A percentile compares a stretch with the other conserved stretches of the same genome.
phyloP scores from a whole-genome alignment of 495 filamentous ascomycete species.

The Mytilinidion resinicola region DNA sequence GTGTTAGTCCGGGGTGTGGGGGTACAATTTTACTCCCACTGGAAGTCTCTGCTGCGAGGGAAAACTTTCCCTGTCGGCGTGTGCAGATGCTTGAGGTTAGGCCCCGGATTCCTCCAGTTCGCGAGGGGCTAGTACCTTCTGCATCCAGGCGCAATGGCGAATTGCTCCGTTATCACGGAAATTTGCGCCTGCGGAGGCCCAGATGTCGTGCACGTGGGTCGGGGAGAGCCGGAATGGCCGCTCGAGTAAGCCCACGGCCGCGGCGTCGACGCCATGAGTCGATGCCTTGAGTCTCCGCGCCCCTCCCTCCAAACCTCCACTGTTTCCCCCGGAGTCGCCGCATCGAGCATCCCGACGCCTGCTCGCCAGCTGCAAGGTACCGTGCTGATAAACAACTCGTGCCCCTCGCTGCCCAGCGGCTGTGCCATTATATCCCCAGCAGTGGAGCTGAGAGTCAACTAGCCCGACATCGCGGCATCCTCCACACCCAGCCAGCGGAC shows the following conservation, averaged over 20 bases:
- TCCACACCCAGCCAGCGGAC: too few relatives aligned
- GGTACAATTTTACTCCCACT: background rate
- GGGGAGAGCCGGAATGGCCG: background rate
- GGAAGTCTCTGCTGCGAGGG: too few relatives aligned
- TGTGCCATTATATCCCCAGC: too few relatives aligned
- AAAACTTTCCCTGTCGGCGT: background rate
- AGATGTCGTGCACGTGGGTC: background rate
- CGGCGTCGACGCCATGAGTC: too few relatives aligned
- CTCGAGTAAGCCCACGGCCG: background rate
- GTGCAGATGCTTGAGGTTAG: background rate
- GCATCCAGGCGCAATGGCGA: background rate
- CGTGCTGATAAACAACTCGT: slow-evolving; percentile 1
- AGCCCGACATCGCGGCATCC: too few relatives aligned
- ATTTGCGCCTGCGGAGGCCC: background rate
- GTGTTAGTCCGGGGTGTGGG: background rate
- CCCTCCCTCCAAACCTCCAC: background rate
- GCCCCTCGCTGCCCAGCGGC: too few relatives aligned
- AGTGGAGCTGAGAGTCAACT: too few relatives aligned
- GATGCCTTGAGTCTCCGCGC: background rate
- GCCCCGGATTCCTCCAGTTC: background rate
- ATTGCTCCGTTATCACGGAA: slow-evolving; percentile 3
- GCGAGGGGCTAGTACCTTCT: background rate
- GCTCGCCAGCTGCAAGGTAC: background rate
- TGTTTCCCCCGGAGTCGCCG: background rate
- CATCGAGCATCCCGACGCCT: background rate